Percentiles rank a stretch among this genome's conserved stretches.
Conservation (phyloP, 2,329 filamentous ascomycete genomes). For the Didymosphaeria variabile region DNA sequence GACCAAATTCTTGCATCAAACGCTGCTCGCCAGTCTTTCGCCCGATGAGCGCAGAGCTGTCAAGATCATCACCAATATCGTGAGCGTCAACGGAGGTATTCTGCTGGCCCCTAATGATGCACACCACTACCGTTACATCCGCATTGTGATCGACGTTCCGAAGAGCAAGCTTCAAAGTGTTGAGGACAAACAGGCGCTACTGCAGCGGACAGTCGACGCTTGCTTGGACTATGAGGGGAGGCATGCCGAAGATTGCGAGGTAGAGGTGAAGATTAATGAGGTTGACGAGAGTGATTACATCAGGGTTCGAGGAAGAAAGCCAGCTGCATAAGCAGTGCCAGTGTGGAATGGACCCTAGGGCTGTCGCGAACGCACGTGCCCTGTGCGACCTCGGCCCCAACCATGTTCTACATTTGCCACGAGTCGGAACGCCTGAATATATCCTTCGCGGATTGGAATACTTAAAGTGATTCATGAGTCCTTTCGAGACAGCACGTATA, state of each 20-base stretch:
- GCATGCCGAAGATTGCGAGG: slow-evolving; percentile 6
- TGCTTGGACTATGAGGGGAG: slow-evolving; percentile 5
- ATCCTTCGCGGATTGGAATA: no score
- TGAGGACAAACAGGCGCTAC: slow-evolving; percentile 5
- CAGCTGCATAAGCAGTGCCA: background rate
- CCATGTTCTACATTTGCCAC: no score
- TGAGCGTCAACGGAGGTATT: background rate
- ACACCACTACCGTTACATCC: background rate
- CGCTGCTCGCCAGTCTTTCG: background rate
- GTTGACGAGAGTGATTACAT: background rate
- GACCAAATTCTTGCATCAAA: slow-evolving; percentile 1
- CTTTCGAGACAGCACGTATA: background rate
- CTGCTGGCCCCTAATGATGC: background rate
- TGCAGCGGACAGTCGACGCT: slow-evolving; percentile 5
- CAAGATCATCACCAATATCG: background rate
- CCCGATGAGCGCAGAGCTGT: background rate
- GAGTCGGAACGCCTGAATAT: no score
- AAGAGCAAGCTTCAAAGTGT: background rate
- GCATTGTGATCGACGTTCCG: slow-evolving; percentile 7
- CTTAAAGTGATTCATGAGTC: background rate
- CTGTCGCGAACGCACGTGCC: background rate
- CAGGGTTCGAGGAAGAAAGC: background rate
- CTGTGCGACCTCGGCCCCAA: background rate
- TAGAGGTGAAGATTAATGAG: slow-evolving; percentile 10
- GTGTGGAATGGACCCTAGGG: no score